Conservation (phyloP, 352 stramenopile species). For the Phytophthora kernoviae region DNA sequence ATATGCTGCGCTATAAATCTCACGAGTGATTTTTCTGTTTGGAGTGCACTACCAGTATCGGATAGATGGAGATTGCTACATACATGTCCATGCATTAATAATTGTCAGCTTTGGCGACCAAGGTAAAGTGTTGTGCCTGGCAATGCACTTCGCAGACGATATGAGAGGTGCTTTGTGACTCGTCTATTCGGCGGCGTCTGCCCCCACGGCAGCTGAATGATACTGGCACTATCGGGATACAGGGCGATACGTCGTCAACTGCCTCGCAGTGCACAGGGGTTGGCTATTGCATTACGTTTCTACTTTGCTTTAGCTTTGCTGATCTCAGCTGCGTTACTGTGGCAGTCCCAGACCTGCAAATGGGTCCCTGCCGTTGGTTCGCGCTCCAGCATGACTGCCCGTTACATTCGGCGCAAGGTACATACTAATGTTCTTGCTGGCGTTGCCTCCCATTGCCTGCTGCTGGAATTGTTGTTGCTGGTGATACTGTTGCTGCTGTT, state of each 20-base stretch:
- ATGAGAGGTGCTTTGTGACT: conserved; percentile 5
- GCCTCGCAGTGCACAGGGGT: not conserved
- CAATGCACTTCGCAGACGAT: not conserved
- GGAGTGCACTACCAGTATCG: not conserved
- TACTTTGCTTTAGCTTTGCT: conserved; percentile 4
- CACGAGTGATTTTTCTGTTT: conserved; percentile 30
- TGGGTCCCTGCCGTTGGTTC: conserved; percentile 52
- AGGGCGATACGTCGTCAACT: too few relatives aligned
- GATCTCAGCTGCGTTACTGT: conserved; percentile 22
- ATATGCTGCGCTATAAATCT: conserved; percentile 34
- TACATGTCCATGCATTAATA: conserved; percentile 1
- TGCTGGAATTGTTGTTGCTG: conserved; percentile 21
- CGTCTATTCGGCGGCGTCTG: too few relatives aligned
- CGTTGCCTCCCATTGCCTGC: conserved; percentile 38
- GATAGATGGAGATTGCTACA: not conserved
- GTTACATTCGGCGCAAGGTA: conserved; percentile 41
- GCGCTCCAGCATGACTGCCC: conserved; percentile 16
- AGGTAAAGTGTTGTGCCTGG: conserved; percentile 2
- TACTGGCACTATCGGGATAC: too few relatives aligned
- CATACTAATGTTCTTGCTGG: conserved; percentile 48
- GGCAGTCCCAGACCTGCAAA: conserved; percentile 80
- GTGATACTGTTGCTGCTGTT: conserved; percentile 24
- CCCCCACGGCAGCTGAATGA: too few relatives aligned
- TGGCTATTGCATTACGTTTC: conserved; percentile 23
- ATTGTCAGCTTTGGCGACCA: too few relatives aligned